Evolutionary conservation across 2,329 filamentous ascomycete species (phyloP), one percentile per base, ranked within the genome.

Genomic region (Trichoderma polysporum): DNA sequence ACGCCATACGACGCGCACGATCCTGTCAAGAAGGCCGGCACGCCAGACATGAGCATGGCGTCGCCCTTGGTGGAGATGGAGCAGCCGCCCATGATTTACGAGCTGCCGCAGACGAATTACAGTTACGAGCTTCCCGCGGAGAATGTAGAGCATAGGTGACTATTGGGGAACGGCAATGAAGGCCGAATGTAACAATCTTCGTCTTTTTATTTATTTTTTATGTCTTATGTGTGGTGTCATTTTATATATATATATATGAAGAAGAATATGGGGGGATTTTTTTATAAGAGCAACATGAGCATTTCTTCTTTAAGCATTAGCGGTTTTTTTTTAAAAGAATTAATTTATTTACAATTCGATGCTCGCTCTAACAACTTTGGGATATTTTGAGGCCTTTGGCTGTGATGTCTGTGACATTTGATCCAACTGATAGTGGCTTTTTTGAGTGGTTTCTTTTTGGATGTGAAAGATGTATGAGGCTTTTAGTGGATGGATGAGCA

Each of bases 71-170:
- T 64, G n/a, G 61, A 64, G 50, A 33, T 64, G 61, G 61, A 64
- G 50, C 61, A 64, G 37, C 61, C 61, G n/a, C 61, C 61, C 5
- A 64, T 53, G 50, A 52, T 64, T 15, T 45, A 64, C 37, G 61
- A 64, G 50, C 37, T 64, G 50, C 61, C 61, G 8, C 61, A 19
- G 19, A 33, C 50, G 8, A 64, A 56, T 25, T 56, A 25, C 22
- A 64, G 37, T 17, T 64, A 64, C 25, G 61, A 64, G 31, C 61
- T 64, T 27, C 50, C 61, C 10, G 61, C 61, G 9, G 61, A 64
- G 27, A 56, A 2, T 4, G 50, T 64, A 2, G 61, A 64, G 37
- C 49, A n/a, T 17, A 64, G 61, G 61, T 64, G 61, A 64, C 50
- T 64, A 50, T 19, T 64, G 29, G 61, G 37, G 29, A 56, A 35